phyloP scores from a whole-genome alignment of 2,329 filamentous ascomycete genomes.

The Penicillium janthinellum region DNA sequence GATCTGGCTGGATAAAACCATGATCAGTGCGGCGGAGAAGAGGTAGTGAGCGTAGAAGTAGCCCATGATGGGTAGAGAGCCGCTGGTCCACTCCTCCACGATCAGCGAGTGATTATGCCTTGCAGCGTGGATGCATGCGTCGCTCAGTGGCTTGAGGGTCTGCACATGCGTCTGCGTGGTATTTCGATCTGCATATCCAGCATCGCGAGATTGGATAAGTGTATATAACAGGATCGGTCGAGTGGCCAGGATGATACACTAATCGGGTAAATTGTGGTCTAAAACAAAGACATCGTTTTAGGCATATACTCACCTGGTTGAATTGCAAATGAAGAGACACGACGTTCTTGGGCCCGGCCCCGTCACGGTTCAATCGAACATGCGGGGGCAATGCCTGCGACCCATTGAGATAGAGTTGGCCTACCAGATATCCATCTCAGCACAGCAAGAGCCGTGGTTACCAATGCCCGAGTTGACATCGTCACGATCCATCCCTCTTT shows the following conservation, averaged over 20 bases:
- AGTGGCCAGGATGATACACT: slow-evolving; percentile 41
- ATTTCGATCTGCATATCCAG: slow-evolving; percentile 8
- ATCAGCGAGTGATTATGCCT: slow-evolving; percentile 35
- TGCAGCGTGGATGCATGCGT: slow-evolving; percentile 38
- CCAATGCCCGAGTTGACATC: slow-evolving; percentile 59
- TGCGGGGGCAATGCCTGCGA: slow-evolving; percentile 32
- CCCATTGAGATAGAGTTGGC: slow-evolving; percentile 62
- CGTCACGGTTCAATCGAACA: slow-evolving; percentile 26
- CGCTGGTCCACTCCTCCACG: slow-evolving; percentile 36
- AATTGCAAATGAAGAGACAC: slow-evolving; percentile 37
- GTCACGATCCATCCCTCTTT: slow-evolving; percentile 14
- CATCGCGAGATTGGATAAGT: slow-evolving; percentile 26
- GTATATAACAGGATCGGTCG: slow-evolving; percentile 39
- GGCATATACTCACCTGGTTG: slow-evolving; percentile 27
- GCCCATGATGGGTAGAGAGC: slow-evolving; percentile 35
- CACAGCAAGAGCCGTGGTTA: slow-evolving; percentile 63
- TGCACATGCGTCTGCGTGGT: slow-evolving; percentile 16
- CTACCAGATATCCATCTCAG: slow-evolving; percentile 72
- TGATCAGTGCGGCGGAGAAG: slow-evolving; percentile 36
- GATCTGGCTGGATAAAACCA: slow-evolving; percentile 32
- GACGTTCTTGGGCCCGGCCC: slow-evolving; percentile 24
- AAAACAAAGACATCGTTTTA: background rate
- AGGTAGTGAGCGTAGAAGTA: slow-evolving; percentile 40
- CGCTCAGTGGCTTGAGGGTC: slow-evolving; percentile 32
- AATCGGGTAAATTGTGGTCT: background rate